phyloP scores from a whole-genome alignment of 192 early-diverging fungal species.

The Coemansia sp. region DNA sequence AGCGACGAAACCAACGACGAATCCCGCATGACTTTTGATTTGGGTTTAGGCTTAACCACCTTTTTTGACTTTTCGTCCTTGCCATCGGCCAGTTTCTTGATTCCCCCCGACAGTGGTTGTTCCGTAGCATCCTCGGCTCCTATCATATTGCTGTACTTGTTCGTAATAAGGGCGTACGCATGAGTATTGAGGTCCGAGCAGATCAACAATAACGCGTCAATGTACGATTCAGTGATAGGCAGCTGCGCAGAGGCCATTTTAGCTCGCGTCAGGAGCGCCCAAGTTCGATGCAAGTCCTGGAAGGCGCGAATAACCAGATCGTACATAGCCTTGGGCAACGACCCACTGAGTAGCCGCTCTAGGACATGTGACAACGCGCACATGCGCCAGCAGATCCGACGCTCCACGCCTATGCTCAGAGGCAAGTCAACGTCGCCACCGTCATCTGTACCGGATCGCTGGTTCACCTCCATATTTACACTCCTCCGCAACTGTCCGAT shows the following conservation, averaged over 20 bases:
- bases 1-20: conserved; percentile 70
- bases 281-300: conserved; percentile 29
- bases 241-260: conserved; percentile 17
- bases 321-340: conserved; percentile 7
- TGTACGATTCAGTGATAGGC: conserved; percentile 41
- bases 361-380: conserved; percentile 22
- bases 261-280: conserved; percentile 22
- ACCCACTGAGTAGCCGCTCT: conserved; percentile 18
- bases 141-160: conserved; percentile 23
- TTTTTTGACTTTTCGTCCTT: conserved; percentile 12
- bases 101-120: background rate
- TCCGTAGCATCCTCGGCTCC: background rate
- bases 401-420: conserved; percentile 24
- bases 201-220: conserved; percentile 22
- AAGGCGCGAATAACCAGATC: conserved; percentile 30
- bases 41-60: conserved; percentile 4
- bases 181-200: conserved; percentile 34
- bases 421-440: conserved; percentile 13
- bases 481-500: conserved; percentile 20
- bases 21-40: conserved; percentile 65
- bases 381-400: conserved; percentile 32
- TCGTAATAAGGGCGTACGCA: conserved; percentile 20
- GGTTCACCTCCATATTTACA: conserved; percentile 8
- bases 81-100: background rate
- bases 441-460: background rate